Base-by-base conservation (phyloP, 805 yeast genomes). In the Kodamaea nitidulidarum region DNA sequence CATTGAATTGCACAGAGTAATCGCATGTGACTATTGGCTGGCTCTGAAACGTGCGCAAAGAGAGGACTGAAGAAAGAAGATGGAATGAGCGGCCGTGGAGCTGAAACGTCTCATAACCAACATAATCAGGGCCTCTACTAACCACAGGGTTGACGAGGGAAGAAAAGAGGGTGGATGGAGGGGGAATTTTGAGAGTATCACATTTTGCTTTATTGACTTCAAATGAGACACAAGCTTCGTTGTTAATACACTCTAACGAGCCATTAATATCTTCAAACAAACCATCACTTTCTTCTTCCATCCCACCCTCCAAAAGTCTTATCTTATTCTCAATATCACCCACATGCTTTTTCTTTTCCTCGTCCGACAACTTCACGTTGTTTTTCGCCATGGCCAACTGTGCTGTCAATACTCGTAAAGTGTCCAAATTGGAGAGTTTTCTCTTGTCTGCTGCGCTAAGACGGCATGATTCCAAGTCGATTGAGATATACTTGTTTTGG, bases 21-120 rank as follows among this genome's bases (percentile, higher is more conserved):
- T 61, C 46, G 3, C 50, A 55, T 8, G 41, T 49, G 7, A 45
- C 47, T 3, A 79, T 46, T 0, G 98, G 96, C 58, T 93, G 99
- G 21, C 61, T 48, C 0, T 86, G 79, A 49, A 85, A 76, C 0
- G 98, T 98, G 41, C 98, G 68, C 30, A 93, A 61, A 0, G 95
- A 82, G 12, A 93, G 66, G 0, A 93, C 87, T 0, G 97, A 84
- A 0, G 93, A 81, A 43, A 73, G 73, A 4, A 65, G 41, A 54
- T 76, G 69, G 15, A 60, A 44, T 14, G 52, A 38, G 8, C 11
- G 29, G 4, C 32, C 42, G 2, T 22, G 12, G 5, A 34, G 34
- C 4, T 15, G 6, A 14, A 50, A 46, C 10, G 49, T 49, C 8
- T 47, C 36, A 42, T 50, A 46, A 29, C 47, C 35, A 45, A 60